Base-by-base conservation (phyloP, 169 alveolate genomes). In the Plasmodium malariae region DNA sequence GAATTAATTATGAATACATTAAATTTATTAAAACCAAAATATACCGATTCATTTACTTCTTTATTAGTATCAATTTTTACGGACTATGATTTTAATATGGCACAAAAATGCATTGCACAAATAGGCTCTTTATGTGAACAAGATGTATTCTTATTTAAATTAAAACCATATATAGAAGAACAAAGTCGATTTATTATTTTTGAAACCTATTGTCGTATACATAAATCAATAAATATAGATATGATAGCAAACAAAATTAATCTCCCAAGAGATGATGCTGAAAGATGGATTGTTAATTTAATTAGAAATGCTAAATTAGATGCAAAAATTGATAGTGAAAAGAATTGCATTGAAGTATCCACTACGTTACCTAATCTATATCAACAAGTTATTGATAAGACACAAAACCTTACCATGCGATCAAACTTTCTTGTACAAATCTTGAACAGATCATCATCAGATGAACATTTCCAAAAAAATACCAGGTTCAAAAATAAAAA, bases 121-220 rank as follows among this genome's bases (percentile, higher is more conserved):
- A 93, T 95, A 11, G 94, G 95, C 0, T 74, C 89, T 62, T 92
- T 91, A 17, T 95, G 95, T 43, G 93, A 87, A 51, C 45, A 74
- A 32, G 98, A 97, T 88, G 92, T 93, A 40, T 95, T 97, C 69
- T 89, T 97, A 62, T 91, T 92, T 83, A 97, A 97, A 26, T 90
- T 96, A 69, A 96, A 94, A 94, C 95, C 91, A 40, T 95, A 92
- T 51, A 95, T 97, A 34, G 98, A 97, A 89, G 98, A 96, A 72
- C 92, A 94, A 72, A 91, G 98, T 36, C 65, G 98, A 30, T 95
- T 95, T 63, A 94, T 96, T 36, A 96, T 97, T 43, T 97, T 97
- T 80, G 98, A 97, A 78, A 96, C 97, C 7, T 97, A 97, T 93
- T 97, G 98, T 80, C 95, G 98, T 69, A 96, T 97, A 11, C 98